Base-by-base conservation (phyloP, 2,329 filamentous ascomycete genomes). In the Venturia pyrina region DNA sequence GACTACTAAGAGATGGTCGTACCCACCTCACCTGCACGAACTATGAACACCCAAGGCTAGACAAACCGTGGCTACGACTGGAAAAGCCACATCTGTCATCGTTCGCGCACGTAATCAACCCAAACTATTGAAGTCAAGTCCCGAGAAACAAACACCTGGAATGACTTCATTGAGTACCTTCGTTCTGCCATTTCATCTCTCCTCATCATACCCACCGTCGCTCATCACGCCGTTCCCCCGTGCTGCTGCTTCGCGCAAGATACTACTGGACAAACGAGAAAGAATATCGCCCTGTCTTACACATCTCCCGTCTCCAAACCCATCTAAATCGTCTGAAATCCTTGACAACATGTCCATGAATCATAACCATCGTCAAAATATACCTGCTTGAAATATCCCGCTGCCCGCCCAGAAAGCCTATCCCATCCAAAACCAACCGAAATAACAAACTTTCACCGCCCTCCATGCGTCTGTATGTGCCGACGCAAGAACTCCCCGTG, bases 201-300 rank as follows among this genome's bases (percentile, higher is more conserved):
- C 50, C 50, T 17, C 24, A 21, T 37, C 53, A 37, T 59, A n/a
- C 5, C 15, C 32, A 10, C 53, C 32, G n/a, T 34, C 32, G 13
- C 53, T 37, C 53, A n/a, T 59, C 53, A 19, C 40, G 28, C 53
- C 53, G 17, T n/a, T 13, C 37, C 37, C 7, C 37, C 1, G n/a
- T 37, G 53, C 53, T n/a, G n/a, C 15, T 24, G 53, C 53, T 59
- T 59, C 53, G 53, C 53, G 40, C 5, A 59, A 59, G 21, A 37
- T 59, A 59, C 53, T 37, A 37, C 53, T 19, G n/a, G 53, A 59
- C 53, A 59, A 59, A 59, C 28, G 53, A 59, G 28, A 59, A 59
- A 37, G 32, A 59, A 37, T n/a, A 59, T 59, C 53, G 15, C 15
- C 37, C 32, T 28, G 32, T 37, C 53, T n/a, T 28, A 11, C 53